Base-by-base conservation (phyloP, 2,329 filamentous ascomycete species). In the Pseudogymnoascus destructans region DNA sequence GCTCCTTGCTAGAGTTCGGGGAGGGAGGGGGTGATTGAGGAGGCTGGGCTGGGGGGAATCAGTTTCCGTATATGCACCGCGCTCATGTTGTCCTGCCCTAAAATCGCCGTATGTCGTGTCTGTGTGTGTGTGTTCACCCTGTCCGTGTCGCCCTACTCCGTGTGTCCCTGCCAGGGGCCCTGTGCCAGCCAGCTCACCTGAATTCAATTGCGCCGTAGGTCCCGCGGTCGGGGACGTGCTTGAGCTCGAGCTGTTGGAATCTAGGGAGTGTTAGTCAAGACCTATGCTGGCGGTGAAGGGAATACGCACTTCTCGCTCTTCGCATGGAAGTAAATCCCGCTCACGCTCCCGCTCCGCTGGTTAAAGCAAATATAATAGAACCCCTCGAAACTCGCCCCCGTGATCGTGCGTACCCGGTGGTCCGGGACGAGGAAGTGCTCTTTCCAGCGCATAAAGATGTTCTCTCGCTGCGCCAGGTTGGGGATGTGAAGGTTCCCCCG, bases 291-390 rank as follows among this genome's bases (percentile, higher is more conserved):
- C 5, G 5, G n/a, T 38, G 5, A 17, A 10, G 8, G 15, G 15
- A 57, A 57, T 55, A 80, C 87, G 74, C 73, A 96, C 89, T 92
- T 95, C 75, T 97, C 92, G 73, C 91, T 97, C 75, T 95, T 95
- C 10, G 89, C 87, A 74, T 98, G 93, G 71, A 95, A 98, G 73
- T 98, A 98, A 60, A 97, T 95, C 15, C 93, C 93, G 68, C 84
- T 91, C 38, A 98, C 87, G 63, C 80, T 85, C 6, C 92, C 93
- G 63, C 85, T 81, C 55, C 89, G 75, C 72, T 97, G 92, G 71
- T 97, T 95, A 75, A 97, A 97, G 74, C 91, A 96, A 64, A 98
- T 97, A 69, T 98, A 98, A 71, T 97, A 98, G 70, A 98, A 98
- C 0, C 93, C 93, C 69, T 98, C 93, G 61, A 97, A 98, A 68